Evolutionary conservation across 306 rosid species (phyloP).

Genomic region (Cucumis hystrix): DNA sequence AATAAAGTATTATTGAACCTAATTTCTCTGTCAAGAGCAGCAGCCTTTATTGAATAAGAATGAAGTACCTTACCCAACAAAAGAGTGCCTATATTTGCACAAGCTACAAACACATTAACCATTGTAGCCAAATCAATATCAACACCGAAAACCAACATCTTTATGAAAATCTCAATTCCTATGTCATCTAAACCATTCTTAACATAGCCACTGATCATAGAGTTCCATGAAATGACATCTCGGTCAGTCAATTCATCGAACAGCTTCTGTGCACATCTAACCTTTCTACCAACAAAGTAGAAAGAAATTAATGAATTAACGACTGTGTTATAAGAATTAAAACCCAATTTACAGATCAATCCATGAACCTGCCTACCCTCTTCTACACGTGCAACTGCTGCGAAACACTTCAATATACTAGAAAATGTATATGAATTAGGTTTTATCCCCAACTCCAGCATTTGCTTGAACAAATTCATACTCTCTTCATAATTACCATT

Average conservation of each 20-base stretch:
- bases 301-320: slow-evolving; percentile 39
- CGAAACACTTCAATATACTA: slow-evolving; percentile 47
- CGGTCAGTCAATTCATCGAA: slow-evolving; percentile 54
- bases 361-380: slow-evolving; percentile 51
- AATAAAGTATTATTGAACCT: slow-evolving; percentile 47
- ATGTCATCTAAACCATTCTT: slow-evolving; percentile 27
- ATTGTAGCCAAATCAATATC: slow-evolving; percentile 52
- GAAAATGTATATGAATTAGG: slow-evolving; percentile 51
- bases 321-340: slow-evolving; percentile 29
- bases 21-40: slow-evolving; percentile 22
- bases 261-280: slow-evolving; percentile 48
- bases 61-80: slow-evolving; percentile 47
- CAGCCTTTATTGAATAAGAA: slow-evolving; percentile 33
- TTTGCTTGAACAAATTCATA: slow-evolving; percentile 31
- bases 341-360: slow-evolving; percentile 33
- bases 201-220: slow-evolving; percentile 67
- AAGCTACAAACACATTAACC: slow-evolving; percentile 49
- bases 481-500: slow-evolving; percentile 35
- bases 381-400: slow-evolving; percentile 26
- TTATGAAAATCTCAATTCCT: slow-evolving; percentile 30
- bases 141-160: slow-evolving; percentile 30
- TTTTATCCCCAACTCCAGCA: slow-evolving; percentile 36
- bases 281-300: slow-evolving; percentile 36
- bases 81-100: slow-evolving; percentile 37
- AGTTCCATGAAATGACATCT: slow-evolving; percentile 72